Conservation (phyloP, 192 early-diverging fungal genomes). For the Globomyces pollinis-pini region DNA sequence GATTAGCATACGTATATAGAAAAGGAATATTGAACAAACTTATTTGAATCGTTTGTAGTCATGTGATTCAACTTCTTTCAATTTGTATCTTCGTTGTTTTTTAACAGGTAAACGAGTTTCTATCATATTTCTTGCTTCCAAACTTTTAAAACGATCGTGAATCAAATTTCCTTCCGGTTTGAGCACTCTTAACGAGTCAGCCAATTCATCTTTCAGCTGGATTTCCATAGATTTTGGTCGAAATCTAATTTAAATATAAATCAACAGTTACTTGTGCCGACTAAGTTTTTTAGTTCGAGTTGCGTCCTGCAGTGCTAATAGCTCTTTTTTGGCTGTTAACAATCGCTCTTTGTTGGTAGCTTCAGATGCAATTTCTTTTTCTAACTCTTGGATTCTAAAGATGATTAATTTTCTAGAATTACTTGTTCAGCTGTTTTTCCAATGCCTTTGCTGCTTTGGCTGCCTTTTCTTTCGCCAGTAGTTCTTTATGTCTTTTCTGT, state of each 20-base stretch:
- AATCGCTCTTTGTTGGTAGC: slow-evolving; percentile 13
- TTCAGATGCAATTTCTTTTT: slow-evolving; percentile 9
- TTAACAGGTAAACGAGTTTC: slow-evolving; percentile 42
- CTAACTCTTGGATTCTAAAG: slow-evolving; percentile 7
- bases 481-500: slow-evolving; percentile 25
- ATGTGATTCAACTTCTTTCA: slow-evolving; percentile 41
- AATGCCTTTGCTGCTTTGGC: slow-evolving; percentile 14
- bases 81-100: slow-evolving; percentile 25
- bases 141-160: slow-evolving; percentile 38
- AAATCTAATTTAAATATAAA: slow-evolving; percentile 17
- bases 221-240: slow-evolving; percentile 34
- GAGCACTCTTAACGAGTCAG: slow-evolving; percentile 33
- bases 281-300: neutral
- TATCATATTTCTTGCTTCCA: slow-evolving; percentile 43
- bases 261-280: slow-evolving; percentile 12
- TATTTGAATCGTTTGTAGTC: slow-evolving; percentile 50
- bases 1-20: neutral
- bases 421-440: slow-evolving; percentile 14
- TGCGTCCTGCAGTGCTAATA: slow-evolving; percentile 19
- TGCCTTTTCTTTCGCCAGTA: slow-evolving; percentile 5
- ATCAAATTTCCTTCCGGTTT: slow-evolving; percentile 50
- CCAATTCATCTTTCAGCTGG: slow-evolving; percentile 40
- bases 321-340: slow-evolving; percentile 20
- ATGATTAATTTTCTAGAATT: slow-evolving; percentile 9
- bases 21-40: neutral